Base-by-base conservation (phyloP, 768 basidiomycete genomes). In the Gymnopilus dilepis region DNA sequence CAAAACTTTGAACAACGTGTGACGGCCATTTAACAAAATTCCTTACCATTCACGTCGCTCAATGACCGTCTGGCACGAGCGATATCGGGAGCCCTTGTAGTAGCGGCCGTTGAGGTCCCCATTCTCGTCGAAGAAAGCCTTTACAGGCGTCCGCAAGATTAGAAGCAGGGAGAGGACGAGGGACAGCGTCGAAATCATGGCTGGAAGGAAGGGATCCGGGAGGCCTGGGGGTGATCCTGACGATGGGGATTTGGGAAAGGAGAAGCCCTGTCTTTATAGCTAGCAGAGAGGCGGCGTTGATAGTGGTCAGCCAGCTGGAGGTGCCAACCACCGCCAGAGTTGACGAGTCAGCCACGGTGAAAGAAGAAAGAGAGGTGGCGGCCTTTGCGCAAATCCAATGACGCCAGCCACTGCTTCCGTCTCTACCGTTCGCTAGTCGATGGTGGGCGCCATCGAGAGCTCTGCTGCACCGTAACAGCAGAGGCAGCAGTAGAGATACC, bases 1-100 rank as follows among this genome's bases (percentile, higher is more conserved):
- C 24, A 33, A 17, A 8, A 5, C 22, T 28, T 26, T 13, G 7
- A 41, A 21, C 53, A 22, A 31, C 2, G 13, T 1, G 13, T 40
- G 11, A 54, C 15, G 19, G 47, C 12, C 13, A 34, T 12, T n/a
- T 19, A 19, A 4, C 4, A n/a, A 53, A 21, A 12, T 5, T 3
- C n/a, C 56, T 12, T 53, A 63, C 65, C 65, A 66, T 63, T 63
- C 65, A 33, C 60, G 65, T 15, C 61, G 54, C 56, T 63, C 43
- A 5, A 55, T 42, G 17, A 61, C 8, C 30, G 52, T 33, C 28
- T 64, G 47, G 38, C 63, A 64, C 2, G 52, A 11, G 21, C 52
- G 52, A 38, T 54, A 41, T 41, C 52, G 21, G 37, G 33, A 28
- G 13, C 33, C 52, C 52, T 38, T 34, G 34, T 50, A 50, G 31